A percentile compares a stretch with the other conserved stretches of the same genome.
phyloP scores from a whole-genome alignment of 768 basidiomycete genomes.

The Trametes meyenii region DNA sequence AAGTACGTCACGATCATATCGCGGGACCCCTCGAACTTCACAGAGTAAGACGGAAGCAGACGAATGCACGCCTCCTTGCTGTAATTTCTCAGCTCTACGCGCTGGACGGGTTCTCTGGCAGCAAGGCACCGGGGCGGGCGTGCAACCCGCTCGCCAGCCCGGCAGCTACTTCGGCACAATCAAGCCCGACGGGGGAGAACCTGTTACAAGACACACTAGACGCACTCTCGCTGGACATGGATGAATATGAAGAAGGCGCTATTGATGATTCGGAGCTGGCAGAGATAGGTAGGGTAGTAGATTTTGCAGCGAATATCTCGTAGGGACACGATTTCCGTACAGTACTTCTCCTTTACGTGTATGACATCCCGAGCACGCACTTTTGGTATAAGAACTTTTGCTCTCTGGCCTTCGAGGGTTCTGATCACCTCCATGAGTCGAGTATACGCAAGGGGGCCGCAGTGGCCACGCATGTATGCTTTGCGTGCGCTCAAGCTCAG shows the following conservation, averaged over 20 bases:
- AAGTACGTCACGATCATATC: not conserved
- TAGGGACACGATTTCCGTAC: not conserved
- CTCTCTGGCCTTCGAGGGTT: too few relatives aligned
- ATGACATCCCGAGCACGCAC: too few relatives aligned
- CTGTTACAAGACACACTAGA: not conserved
- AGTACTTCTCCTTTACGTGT: too few relatives aligned
- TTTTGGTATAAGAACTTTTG: too few relatives aligned
- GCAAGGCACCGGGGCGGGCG: too few relatives aligned
- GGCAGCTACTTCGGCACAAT: too few relatives aligned
- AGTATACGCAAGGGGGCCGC: too few relatives aligned
- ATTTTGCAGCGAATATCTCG: not conserved
- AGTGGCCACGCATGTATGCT: too few relatives aligned
- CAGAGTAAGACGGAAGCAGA: not conserved
- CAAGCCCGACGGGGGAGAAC: too few relatives aligned
- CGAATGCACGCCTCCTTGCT: not conserved
- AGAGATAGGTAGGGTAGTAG: not conserved
- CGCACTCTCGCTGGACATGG: not conserved
- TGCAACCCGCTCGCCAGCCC: too few relatives aligned
- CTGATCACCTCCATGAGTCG: too few relatives aligned
- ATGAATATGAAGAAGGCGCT: not conserved
- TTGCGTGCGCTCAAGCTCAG: too few relatives aligned
- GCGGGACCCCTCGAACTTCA: not conserved
- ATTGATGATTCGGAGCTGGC: not conserved
- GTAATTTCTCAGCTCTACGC: not conserved
- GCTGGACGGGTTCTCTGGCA: not conserved